Base-by-base conservation (phyloP, 2,329 filamentous ascomycete species). In the Cercospora nicotianae region DNA sequence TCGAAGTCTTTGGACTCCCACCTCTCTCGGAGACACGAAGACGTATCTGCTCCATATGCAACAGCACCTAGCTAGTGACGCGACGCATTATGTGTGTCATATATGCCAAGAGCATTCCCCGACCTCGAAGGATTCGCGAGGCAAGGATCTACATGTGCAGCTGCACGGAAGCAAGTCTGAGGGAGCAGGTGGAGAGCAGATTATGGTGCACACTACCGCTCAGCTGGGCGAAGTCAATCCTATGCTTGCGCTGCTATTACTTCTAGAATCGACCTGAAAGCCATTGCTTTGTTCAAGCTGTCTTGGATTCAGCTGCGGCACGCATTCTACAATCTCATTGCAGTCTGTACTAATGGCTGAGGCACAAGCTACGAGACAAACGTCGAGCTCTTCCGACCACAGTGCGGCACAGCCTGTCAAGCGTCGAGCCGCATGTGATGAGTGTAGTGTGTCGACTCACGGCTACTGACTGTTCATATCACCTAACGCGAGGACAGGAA, bases 401-500 rank as follows among this genome's bases (percentile, higher is more conserved):
- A 45, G 28, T 36, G 39, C 20, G 18, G 36, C 39, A 20, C 64
- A 63, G 42, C 63, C 59, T 26, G 42, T 63, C 60, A 79, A 78
- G 67, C 70, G 68, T 60, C 77, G 79, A 63, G 75, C 78, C 45
- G 80, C 80, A 23, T 82, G 80, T 70, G 80, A 82, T 61, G 79
- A 80, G 66, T 82, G 80, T 73, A 75, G 80, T 79, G 77, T 61
- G 78, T 64, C 26, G 39, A 61, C 48, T 61, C 51, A 12, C 60
- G 28, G 48, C 6, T 30, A 42, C 48, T 33, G 9, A 23, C 31
- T 26, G 1, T 26, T 30, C 28, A 36, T 30, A 36, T 33, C 8
- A 57, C n/a, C 63, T 70, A 58, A 70, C 53, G 23, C 36, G 30
- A 10, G 13, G 9, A 33, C 63, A 84, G 82, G 83, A 63, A 76